Percentiles rank a stretch among this genome's conserved stretches.
Conservation (phyloP, 805 yeast species). For the Barnettozyma californica region DNA sequence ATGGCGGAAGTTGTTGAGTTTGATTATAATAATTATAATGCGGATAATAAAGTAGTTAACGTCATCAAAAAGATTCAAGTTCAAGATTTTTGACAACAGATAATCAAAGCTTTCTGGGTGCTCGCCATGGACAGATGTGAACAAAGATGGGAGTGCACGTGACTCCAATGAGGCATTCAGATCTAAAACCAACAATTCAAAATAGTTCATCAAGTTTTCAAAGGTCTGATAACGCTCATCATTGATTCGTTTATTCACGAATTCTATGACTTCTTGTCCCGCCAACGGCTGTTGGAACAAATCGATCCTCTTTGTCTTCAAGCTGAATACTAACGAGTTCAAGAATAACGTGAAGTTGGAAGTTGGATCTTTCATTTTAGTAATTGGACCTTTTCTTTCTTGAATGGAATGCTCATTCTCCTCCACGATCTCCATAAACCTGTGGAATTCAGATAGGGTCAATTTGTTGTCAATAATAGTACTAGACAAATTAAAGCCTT, state of each 20-base stretch:
- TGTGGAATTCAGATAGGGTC: constrained; percentile 7
- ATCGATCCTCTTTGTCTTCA: constrained; percentile 10
- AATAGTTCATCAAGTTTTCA: constrained; percentile 18
- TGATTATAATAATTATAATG: constrained; percentile 13
- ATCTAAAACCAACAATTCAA: constrained; percentile 19
- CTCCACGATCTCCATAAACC: constrained; percentile 9
- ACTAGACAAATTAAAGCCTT: neutral
- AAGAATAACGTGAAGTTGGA: constrained; percentile 7
- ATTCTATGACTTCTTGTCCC: constrained; percentile 1
- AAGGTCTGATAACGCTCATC: constrained; percentile 14
- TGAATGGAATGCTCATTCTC: neutral
- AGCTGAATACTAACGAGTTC: constrained; percentile 6
- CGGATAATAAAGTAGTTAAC: constrained; percentile 17
- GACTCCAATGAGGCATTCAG: constrained; percentile 15
- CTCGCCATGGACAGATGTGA: constrained; percentile 1
- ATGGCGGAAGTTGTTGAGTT: constrained; percentile 16
- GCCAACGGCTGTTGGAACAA: constrained; percentile 5
- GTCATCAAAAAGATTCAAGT: constrained; percentile 20
- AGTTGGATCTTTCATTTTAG: neutral
- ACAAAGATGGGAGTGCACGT: constrained; percentile 6
- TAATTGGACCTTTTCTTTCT: neutral
- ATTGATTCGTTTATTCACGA: neutral
- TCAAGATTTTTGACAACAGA: constrained; percentile 12
- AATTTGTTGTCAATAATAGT: constrained; percentile 5
- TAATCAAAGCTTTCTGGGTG: constrained; percentile 6